A percentile compares a stretch with the other conserved stretches of the same genome.
phyloP scores from a whole-genome alignment of 1,139 yeast species.

The Debaryomyces udenii region DNA sequence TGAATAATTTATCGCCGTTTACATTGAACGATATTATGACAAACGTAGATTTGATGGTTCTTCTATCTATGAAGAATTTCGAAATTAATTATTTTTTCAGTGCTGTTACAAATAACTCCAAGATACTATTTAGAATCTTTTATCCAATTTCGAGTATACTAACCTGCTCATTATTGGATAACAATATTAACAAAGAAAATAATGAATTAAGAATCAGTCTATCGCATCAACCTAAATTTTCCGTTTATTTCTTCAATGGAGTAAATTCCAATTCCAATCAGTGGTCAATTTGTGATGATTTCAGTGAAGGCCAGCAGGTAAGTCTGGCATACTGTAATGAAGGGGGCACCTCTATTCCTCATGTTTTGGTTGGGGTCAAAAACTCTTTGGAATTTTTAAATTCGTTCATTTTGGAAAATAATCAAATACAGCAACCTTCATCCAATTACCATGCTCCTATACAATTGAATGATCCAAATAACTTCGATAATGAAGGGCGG shows the following conservation, averaged over 20 bases:
- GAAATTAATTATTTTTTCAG: slow-evolving; percentile 76
- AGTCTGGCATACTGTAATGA: slow-evolving; percentile 64
- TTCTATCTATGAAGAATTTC: slow-evolving; percentile 65
- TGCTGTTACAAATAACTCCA: slow-evolving; percentile 66
- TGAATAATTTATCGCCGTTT: slow-evolving; percentile 67
- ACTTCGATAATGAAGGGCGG: slow-evolving; percentile 14
- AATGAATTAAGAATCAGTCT: slow-evolving; percentile 57
- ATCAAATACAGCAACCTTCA: slow-evolving; percentile 17
- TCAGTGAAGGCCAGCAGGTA: slow-evolving; percentile 80
- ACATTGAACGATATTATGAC: slow-evolving; percentile 64
- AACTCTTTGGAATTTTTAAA: slow-evolving; percentile 55
- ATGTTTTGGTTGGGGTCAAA: slow-evolving; percentile 56
- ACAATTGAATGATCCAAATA: slow-evolving; percentile 18
- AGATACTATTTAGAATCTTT: slow-evolving; percentile 69
- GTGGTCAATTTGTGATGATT: slow-evolving; percentile 84
- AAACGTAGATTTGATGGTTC: slow-evolving; percentile 66
- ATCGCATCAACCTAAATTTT: slow-evolving; percentile 69
- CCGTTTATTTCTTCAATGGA: slow-evolving; percentile 66
- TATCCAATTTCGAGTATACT: slow-evolving; percentile 57
- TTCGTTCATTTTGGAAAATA: slow-evolving; percentile 53
- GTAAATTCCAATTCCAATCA: slow-evolving; percentile 58
- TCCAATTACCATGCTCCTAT: slow-evolving; percentile 20
- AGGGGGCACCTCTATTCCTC: slow-evolving; percentile 54
- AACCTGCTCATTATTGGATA: slow-evolving; percentile 52
- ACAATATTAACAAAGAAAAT: slow-evolving; percentile 43